Evolutionary conservation across 345 rosid species (phyloP).

Genomic region (Citrus cavaleriei): DNA sequence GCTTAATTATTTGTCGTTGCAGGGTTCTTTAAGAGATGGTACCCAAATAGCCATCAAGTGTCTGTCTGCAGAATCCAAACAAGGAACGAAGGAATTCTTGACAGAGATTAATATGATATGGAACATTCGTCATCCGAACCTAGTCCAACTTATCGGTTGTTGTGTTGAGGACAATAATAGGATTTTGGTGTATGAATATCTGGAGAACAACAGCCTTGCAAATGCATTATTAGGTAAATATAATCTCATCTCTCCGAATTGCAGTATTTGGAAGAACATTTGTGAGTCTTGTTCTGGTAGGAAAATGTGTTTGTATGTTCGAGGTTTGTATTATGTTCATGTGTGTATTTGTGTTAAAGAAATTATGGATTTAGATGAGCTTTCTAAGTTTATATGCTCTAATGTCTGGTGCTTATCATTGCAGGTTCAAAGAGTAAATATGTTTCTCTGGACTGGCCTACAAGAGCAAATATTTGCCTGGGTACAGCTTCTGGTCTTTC

Average conservation of each 20-base stretch:
- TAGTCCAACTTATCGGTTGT: constrained; percentile 64
- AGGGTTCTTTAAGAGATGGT: constrained; percentile 61
- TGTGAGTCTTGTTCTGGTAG: neutral
- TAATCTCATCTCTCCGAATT: neutral
- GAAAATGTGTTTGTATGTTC: neutral
- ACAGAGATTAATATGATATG: constrained; percentile 61
- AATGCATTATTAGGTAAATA: constrained; percentile 51
- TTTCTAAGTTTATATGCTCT: constrained; percentile 4
- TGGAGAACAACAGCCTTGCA: constrained; percentile 73
- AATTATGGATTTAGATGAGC: neutral
- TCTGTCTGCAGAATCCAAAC: constrained; percentile 62
- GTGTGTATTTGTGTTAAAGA: neutral
- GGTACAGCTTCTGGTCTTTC: constrained; percentile 68
- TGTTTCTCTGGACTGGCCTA: constrained; percentile 51
- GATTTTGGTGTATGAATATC: constrained; percentile 55
- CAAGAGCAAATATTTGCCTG: constrained; percentile 52
- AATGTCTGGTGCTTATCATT: constrained; percentile 1
- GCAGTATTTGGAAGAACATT: neutral
- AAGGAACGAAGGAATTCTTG: constrained; percentile 54
- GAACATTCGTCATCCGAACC: constrained; percentile 55
- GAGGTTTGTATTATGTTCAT: neutral
- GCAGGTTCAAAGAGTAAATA: constrained; percentile 55
- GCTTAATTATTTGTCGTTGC: constrained; percentile 11
- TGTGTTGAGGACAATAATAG: constrained; percentile 52
- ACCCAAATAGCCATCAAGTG: constrained; percentile 54